Evolutionary conservation across 1,139 yeast species (phyloP).

Genomic region (Kodamaea ohmeri): DNA sequence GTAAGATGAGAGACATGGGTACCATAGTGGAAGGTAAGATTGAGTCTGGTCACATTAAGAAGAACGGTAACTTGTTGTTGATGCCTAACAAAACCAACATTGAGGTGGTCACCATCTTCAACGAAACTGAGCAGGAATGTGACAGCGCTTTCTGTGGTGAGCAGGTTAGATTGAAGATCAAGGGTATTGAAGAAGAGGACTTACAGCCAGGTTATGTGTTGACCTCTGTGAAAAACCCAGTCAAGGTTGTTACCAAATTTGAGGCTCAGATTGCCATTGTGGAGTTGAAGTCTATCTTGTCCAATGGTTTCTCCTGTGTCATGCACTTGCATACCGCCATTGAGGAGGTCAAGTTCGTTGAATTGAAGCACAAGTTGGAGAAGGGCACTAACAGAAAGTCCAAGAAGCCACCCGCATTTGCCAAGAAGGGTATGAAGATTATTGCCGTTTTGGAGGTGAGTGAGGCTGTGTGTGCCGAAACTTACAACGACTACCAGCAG

Average conservation of each 20-base stretch:
- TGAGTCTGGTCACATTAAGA: slow-evolving; percentile 90
- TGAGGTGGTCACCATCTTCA: slow-evolving; percentile 82
- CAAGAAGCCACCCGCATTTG: slow-evolving; percentile 96
- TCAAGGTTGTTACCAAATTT: slow-evolving; percentile 83
- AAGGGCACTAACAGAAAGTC: slow-evolving; percentile 96
- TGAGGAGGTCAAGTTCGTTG: slow-evolving; percentile 84
- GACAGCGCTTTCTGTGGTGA: slow-evolving; percentile 92
- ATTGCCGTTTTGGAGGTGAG: slow-evolving; percentile 85
- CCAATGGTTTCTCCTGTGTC: slow-evolving; percentile 95
- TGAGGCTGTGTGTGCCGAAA: slow-evolving; percentile 90
- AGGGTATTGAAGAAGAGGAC: slow-evolving; percentile 97
- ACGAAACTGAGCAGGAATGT: slow-evolving; percentile 95
- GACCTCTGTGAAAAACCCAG: slow-evolving; percentile 83
- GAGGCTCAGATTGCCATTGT: slow-evolving; percentile 98
- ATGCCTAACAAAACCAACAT: slow-evolving; percentile 89
- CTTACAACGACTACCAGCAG: slow-evolving; percentile 88
- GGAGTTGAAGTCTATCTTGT: slow-evolving; percentile 87
- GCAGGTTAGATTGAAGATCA: slow-evolving; percentile 88
- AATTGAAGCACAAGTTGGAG: slow-evolving; percentile 87
- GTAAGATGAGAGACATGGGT: slow-evolving; percentile 95
- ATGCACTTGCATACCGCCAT: slow-evolving; percentile 99
- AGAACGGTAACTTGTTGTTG: slow-evolving; percentile 68
- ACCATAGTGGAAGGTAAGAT: slow-evolving; percentile 97
- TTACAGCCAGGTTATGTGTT: slow-evolving; percentile 87
- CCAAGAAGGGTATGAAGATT: slow-evolving; percentile 98